Evolutionary conservation across 2,329 filamentous ascomycete species (phyloP).

Genomic region (Fusarium musae): DNA sequence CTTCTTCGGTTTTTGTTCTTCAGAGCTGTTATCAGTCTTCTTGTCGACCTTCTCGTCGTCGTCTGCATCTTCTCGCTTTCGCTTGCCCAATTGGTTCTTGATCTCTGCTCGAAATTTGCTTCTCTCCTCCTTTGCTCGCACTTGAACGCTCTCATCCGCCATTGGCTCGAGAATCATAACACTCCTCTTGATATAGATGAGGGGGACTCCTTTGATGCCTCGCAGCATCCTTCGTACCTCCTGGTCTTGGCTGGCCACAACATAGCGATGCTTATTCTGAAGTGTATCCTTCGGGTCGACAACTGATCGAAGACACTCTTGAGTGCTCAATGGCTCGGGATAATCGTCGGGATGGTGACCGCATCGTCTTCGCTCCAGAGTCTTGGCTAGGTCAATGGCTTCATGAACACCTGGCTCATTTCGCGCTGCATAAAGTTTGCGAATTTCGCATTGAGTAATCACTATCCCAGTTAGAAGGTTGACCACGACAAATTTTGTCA

Average conservation of each 20-base stretch:
- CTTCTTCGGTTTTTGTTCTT: slow-evolving; percentile 59
- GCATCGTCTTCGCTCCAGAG: slow-evolving; percentile 79
- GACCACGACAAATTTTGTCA: not conserved
- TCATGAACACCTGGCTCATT: slow-evolving; percentile 62
- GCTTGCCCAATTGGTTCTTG: slow-evolving; percentile 62
- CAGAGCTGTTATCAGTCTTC: slow-evolving; percentile 11
- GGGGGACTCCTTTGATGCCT: slow-evolving; percentile 75
- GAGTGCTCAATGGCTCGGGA: slow-evolving; percentile 74
- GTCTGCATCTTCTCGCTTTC: slow-evolving; percentile 60
- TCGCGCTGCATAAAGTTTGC: slow-evolving; percentile 76
- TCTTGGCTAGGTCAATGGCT: slow-evolving; percentile 81
- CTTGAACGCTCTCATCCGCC: slow-evolving; percentile 72
- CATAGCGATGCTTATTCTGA: slow-evolving; percentile 82
- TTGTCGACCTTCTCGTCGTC: slow-evolving; percentile 46
- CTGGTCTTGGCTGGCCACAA: slow-evolving; percentile 78
- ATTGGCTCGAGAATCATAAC: slow-evolving; percentile 81
- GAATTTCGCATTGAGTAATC: slow-evolving; percentile 85
- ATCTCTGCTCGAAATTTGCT: slow-evolving; percentile 79
- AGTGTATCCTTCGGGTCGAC: slow-evolving; percentile 80
- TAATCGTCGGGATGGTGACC: slow-evolving; percentile 79
- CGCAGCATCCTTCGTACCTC: slow-evolving; percentile 73
- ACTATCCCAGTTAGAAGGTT: slow-evolving; percentile 58
- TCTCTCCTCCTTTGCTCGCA: slow-evolving; percentile 75
- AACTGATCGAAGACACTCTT: slow-evolving; percentile 78
- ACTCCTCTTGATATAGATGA: slow-evolving; percentile 81